Conservation (phyloP, 2,329 filamentous ascomycete species). For the Huntiella abstrusa region DNA sequence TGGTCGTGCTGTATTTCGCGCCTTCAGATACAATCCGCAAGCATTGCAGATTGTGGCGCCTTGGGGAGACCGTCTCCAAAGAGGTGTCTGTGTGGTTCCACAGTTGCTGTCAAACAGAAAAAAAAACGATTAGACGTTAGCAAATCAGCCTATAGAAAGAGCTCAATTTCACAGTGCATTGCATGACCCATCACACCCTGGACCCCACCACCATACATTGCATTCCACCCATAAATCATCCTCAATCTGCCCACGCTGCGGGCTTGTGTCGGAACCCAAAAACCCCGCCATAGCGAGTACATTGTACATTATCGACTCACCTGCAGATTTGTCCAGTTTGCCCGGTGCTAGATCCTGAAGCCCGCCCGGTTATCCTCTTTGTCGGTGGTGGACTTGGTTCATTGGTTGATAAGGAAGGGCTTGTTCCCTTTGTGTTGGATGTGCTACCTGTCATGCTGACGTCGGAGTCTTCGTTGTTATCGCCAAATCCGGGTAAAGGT, state of each 20-base stretch:
- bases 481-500: slow-evolving; percentile 7
- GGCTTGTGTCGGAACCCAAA: too few relatives aligned
- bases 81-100: slow-evolving; percentile 75
- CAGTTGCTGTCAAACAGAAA: slow-evolving; percentile 52
- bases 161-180: neutral
- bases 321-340: slow-evolving; percentile 48
- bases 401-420: neutral
- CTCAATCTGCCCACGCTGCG: too few relatives aligned
- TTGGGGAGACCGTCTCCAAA: slow-evolving; percentile 86
- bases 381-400: slow-evolving; percentile 5
- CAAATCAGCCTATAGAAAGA: neutral
- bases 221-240: too few relatives aligned
- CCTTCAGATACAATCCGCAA: slow-evolving; percentile 86
- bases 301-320: slow-evolving; percentile 25
- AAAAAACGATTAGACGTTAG: neutral
- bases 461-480: slow-evolving; percentile 5
- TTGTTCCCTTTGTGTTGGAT: neutral
- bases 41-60: slow-evolving; percentile 96
- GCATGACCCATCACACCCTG: neutral
- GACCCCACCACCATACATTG: neutral
- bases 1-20: slow-evolving; percentile 75
- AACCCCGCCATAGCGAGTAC: neutral
- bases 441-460: slow-evolving; percentile 2
- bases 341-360: slow-evolving; percentile 3
- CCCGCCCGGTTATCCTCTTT: slow-evolving; percentile 1